Conservation (phyloP, 352 stramenopile species). For the Globisporangium heterothallicum region DNA sequence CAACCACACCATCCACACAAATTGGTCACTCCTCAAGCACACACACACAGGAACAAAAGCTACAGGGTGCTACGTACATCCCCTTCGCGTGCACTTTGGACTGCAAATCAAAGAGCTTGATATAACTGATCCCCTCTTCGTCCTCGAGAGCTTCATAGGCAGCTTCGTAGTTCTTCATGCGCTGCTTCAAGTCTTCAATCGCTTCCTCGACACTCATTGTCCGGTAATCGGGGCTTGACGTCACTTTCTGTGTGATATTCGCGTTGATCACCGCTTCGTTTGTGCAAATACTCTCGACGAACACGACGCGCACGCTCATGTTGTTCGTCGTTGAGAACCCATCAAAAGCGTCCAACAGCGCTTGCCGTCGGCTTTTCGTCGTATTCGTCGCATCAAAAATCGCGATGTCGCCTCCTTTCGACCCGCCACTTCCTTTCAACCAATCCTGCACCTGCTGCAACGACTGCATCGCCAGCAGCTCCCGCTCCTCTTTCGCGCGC, state of each 20-base stretch:
- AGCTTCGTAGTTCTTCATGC: slow-evolving; percentile 86
- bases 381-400: slow-evolving; percentile 91
- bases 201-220: slow-evolving; percentile 66
- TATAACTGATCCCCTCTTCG: slow-evolving; percentile 84
- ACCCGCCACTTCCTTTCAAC: slow-evolving; percentile 29
- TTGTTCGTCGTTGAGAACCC: slow-evolving; percentile 52
- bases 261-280: slow-evolving; percentile 86
- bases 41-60: background rate
- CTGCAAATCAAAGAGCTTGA: slow-evolving; percentile 87
- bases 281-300: slow-evolving; percentile 92
- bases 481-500: slow-evolving; percentile 62
- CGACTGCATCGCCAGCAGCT: slow-evolving; percentile 76
- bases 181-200: slow-evolving; percentile 70
- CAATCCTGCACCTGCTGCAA: slow-evolving; percentile 63
- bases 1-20: no score
- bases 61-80: slow-evolving; percentile 35
- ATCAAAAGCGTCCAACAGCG: slow-evolving; percentile 56
- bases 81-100: slow-evolving; percentile 84
- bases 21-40: background rate
- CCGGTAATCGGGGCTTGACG: slow-evolving; percentile 77
- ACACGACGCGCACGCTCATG: slow-evolving; percentile 86
- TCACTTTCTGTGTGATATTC: slow-evolving; percentile 78
- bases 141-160: slow-evolving; percentile 85
- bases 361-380: slow-evolving; percentile 50
- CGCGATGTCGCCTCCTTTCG: slow-evolving; percentile 71